Conservation (phyloP, 495 filamentous ascomycete genomes). For the Hypoxylon fragiforme region DNA sequence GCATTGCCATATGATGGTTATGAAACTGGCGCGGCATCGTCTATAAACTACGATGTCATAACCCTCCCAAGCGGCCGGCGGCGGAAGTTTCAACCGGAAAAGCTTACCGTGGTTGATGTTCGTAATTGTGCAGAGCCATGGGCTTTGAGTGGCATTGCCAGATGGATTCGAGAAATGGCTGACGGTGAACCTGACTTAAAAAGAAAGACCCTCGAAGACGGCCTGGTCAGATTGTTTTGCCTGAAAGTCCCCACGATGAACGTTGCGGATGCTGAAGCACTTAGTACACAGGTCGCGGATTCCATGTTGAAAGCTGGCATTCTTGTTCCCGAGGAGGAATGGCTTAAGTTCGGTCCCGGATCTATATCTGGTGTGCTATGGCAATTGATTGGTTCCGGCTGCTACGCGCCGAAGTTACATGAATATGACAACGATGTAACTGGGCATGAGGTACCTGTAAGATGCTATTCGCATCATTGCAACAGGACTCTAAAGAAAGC, state of each 20-base stretch:
- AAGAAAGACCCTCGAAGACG: conserved; percentile 79
- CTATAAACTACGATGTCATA: conserved; percentile 67
- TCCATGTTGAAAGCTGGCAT: conserved; percentile 80
- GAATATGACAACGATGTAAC: conserved; percentile 57
- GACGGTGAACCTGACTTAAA: conserved; percentile 84
- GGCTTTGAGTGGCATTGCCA: conserved; percentile 85
- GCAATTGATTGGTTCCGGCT: conserved; percentile 90
- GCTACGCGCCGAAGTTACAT: conserved; percentile 84
- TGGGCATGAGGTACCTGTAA: conserved; percentile 57
- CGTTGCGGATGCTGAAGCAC: conserved; percentile 89
- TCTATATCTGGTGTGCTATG: conserved; percentile 84
- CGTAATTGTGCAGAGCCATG: conserved; percentile 87
- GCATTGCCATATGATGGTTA: conserved; percentile 52
- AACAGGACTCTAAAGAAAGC: conserved; percentile 93
- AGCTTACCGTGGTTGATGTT: conserved; percentile 81
- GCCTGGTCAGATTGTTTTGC: conserved; percentile 87
- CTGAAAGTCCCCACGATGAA: conserved; percentile 99
- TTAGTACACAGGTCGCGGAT: conserved; percentile 76
- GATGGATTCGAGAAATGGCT: conserved; percentile 85
- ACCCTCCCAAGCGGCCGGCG: conserved; percentile 68
- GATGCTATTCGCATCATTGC: conserved; percentile 95
- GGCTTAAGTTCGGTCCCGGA: conserved; percentile 86
- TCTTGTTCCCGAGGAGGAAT: conserved; percentile 89
- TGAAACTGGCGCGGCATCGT: conserved; percentile 55
- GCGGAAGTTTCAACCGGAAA: conserved; percentile 84